These are phyloP conservation scores for Diversispora epigaea DNA, from an alignment of 192 early-diverging fungal genomes.

Conservation along the genomic window DNA sequence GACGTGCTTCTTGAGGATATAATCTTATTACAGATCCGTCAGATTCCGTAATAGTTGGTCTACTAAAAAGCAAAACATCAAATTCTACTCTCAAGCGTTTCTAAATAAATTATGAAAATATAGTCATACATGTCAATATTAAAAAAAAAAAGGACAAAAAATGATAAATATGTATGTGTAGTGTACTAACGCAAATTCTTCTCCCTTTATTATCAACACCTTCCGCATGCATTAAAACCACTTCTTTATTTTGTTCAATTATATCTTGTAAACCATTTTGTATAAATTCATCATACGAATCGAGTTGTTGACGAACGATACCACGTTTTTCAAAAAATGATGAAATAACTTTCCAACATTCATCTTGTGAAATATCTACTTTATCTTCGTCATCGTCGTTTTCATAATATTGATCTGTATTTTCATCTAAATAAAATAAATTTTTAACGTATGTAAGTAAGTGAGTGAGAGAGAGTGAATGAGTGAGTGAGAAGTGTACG, in stretches of 20 bases:
- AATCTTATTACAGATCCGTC: constrained; percentile 73
- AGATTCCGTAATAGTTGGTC: constrained; percentile 75
- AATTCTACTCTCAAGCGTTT: constrained; percentile 46
- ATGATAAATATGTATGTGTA: not conserved
- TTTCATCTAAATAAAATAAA: not conserved
- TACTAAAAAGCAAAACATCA: constrained; percentile 86
- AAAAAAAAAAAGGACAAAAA: not conserved
- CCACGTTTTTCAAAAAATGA: constrained; percentile 96
- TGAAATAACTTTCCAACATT: constrained; percentile 93
- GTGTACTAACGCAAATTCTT: constrained; percentile 51
- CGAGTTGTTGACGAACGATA: constrained; percentile 94
- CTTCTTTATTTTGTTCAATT: constrained; percentile 82
- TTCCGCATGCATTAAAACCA: constrained; percentile 66
- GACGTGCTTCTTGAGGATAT: constrained; percentile 90
- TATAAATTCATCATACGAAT: constrained; percentile 98
- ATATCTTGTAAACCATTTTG: constrained; percentile 94
- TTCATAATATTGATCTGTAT: not conserved
- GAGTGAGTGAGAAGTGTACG: too few species aligned
- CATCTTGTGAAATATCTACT: constrained; percentile 64
- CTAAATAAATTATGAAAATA: not conserved
- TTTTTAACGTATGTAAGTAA: not conserved
- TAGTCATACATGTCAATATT: not conserved
- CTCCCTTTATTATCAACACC: constrained; percentile 64
- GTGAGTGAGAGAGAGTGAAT: not conserved
- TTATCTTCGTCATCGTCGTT: constrained; percentile 10